phyloP scores from a whole-genome alignment of 805 yeast species.

The Wickerhamomyces tratensis region DNA sequence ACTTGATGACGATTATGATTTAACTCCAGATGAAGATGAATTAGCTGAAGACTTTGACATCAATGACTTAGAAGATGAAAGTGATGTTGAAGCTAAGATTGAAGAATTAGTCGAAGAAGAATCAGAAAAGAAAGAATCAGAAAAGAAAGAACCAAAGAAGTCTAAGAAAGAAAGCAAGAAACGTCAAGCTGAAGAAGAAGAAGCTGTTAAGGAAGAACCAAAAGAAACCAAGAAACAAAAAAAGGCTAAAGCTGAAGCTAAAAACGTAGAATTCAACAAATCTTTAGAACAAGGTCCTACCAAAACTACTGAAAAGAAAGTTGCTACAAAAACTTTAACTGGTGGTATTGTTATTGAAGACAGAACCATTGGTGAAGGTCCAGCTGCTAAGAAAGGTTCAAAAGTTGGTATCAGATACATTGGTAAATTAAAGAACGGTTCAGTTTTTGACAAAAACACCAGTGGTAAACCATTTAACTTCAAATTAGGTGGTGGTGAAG shows the following conservation, averaged over 20 bases:
- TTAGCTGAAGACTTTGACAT: conserved; percentile 30
- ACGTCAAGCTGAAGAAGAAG: conserved; percentile 22
- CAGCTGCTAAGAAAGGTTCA: conserved; percentile 78
- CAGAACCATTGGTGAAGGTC: conserved; percentile 82
- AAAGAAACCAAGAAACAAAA: conserved; percentile 15
- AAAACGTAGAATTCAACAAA: conserved; percentile 82
- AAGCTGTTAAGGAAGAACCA: conserved; percentile 19
- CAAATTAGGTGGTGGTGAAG: conserved; percentile 93
- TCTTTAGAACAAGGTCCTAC: conserved; percentile 94
- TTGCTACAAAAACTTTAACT: conserved; percentile 68
- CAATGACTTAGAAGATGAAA: conserved; percentile 44
- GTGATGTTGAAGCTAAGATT: conserved; percentile 63
- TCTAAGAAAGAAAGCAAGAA: conserved; percentile 20
- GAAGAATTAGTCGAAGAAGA: conserved; percentile 67
- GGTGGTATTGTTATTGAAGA: conserved; percentile 95
- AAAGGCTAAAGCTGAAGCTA: conserved; percentile 34
- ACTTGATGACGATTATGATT: conserved; percentile 47
- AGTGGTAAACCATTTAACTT: conserved; percentile 93
- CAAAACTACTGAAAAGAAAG: conserved; percentile 38
- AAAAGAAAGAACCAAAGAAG: conserved; percentile 22
- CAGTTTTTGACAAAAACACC: conserved; percentile 94
- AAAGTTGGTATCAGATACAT: conserved; percentile 95
- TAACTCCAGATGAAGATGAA: conserved; percentile 75
- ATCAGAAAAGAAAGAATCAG: conserved; percentile 24
- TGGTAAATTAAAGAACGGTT: conserved; percentile 95